phyloP scores from a whole-genome alignment of 495 filamentous ascomycete species.

The Glarea lozoyensis region DNA sequence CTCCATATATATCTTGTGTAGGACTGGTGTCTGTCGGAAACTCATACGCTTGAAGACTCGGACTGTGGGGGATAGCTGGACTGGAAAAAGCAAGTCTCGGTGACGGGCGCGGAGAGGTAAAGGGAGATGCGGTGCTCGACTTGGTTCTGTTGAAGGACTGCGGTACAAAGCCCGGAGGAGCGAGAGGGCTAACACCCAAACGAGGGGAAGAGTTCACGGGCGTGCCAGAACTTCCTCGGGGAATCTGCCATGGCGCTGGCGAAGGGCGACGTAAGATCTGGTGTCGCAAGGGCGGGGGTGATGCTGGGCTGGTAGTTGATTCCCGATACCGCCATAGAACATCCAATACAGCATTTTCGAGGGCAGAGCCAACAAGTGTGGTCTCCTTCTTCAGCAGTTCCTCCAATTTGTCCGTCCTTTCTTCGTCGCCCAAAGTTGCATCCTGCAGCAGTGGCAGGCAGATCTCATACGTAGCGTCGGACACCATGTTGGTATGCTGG shows the following conservation, averaged over 20 bases:
- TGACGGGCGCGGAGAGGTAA: conserved; percentile 88
- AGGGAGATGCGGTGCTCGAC: conserved; percentile 77
- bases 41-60: conserved; percentile 87
- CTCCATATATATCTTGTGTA: conserved; percentile 77
- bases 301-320: conserved; percentile 59
- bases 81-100: conserved; percentile 84
- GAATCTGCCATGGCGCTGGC: conserved; percentile 84
- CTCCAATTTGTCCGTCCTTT: conserved; percentile 88
- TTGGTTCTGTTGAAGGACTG: conserved; percentile 62
- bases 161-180: conserved; percentile 73
- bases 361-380: conserved; percentile 58
- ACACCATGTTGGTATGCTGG: conserved; percentile 56
- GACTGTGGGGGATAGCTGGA: conserved; percentile 90
- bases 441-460: conserved; percentile 86
- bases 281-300: conserved; percentile 77
- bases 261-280: conserved; percentile 84
- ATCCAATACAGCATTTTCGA: conserved; percentile 89
- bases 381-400: conserved; percentile 76
- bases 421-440: conserved; percentile 77
- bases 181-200: conserved; percentile 70
- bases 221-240: conserved; percentile 57
- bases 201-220: conserved; percentile 68
- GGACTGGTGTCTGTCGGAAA: conserved; percentile 67
- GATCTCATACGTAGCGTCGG: conserved; percentile 84
- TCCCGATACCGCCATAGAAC: conserved; percentile 87